Conservation (phyloP, 345 rosid species). For the Cardamine chenopodiifolia region DNA sequence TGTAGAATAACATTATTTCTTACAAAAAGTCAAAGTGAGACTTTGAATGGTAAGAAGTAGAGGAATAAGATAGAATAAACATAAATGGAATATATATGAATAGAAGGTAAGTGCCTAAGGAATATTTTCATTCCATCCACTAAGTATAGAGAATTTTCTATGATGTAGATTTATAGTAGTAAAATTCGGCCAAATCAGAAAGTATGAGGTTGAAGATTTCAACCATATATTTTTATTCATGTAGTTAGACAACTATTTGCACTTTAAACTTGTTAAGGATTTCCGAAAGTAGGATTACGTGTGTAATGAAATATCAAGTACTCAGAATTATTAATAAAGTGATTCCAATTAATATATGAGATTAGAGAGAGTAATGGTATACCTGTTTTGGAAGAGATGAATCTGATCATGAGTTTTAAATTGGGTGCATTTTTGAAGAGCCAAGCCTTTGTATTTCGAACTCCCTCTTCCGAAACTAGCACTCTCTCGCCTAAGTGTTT, state of each 20-base stretch:
- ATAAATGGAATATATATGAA: slow-evolving; percentile 27
- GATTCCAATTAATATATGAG: not conserved
- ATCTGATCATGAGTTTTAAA: slow-evolving; percentile 42
- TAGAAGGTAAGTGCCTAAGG: slow-evolving; percentile 5
- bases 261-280: not conserved
- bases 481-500: slow-evolving; percentile 92
- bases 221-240: not conserved
- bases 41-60: slow-evolving; percentile 11
- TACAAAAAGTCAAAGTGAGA: not conserved
- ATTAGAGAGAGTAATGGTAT: not conserved
- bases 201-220: not conserved
- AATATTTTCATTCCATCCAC: slow-evolving; percentile 18
- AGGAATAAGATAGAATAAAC: not conserved
- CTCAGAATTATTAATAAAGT: not conserved
- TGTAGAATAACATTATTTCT: not conserved
- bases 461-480: slow-evolving; percentile 93
- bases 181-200: not conserved
- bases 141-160: slow-evolving; percentile 1
- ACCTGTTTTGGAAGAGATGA: slow-evolving; percentile 43
- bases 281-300: not conserved
- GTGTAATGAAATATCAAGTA: not conserved
- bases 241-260: not conserved
- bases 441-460: slow-evolving; percentile 87
- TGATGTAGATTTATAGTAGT: not conserved
- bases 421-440: slow-evolving; percentile 65